Base-by-base conservation (phyloP, 2,329 filamentous ascomycete genomes). In the Graphilbum sp. region DNA sequence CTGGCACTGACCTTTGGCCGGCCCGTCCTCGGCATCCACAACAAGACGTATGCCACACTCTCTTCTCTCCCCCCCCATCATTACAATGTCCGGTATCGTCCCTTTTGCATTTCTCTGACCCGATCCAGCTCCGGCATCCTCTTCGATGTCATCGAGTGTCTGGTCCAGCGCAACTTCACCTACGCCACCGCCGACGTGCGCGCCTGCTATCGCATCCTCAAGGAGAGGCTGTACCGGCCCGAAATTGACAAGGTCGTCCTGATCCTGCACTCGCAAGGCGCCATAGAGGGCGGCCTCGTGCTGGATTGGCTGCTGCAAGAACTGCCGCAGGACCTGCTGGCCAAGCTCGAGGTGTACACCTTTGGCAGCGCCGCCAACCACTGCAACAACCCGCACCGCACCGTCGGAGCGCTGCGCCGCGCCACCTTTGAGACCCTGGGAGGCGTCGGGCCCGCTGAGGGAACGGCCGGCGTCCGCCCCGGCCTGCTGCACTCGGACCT, bases 281-380 rank as follows among this genome's bases (percentile, higher is more conserved):
- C 69, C 13, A 82, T 88, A 36, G 75, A 84, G 50, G 77, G 75
- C 2, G 69, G 78, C 3, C 59, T 86, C 39, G 74, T 83, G 5
- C 56, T 87, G 7, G 82, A 90, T 56, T 83, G 80, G 77, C 64
- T 88, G 2, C 62, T 86, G 1, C 73, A 78, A 44, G 80, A 86
- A 50, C 57, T 84, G 12, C 70, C 78, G 0, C 72, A 75, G 41
- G 67, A 77, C 44, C 58, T 78, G 4, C 59, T 85, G 6, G 56
- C 63, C 2, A 80, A 84, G 47, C 64, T 86, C 0, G 81, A 88
- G 54, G 69, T 88, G 3, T 79, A 77, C 54, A 87, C 81, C 0
- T 88, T 88, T 52, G 82, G 79, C 21, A 79, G 73, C 41, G 81
- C 80, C 0, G 78, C 82, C 0, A 84, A 84, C 49, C 80, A 87